Evolutionary conservation across 352 stramenopile genomes (phyloP).

Genomic region (Pythium apleroticum): DNA sequence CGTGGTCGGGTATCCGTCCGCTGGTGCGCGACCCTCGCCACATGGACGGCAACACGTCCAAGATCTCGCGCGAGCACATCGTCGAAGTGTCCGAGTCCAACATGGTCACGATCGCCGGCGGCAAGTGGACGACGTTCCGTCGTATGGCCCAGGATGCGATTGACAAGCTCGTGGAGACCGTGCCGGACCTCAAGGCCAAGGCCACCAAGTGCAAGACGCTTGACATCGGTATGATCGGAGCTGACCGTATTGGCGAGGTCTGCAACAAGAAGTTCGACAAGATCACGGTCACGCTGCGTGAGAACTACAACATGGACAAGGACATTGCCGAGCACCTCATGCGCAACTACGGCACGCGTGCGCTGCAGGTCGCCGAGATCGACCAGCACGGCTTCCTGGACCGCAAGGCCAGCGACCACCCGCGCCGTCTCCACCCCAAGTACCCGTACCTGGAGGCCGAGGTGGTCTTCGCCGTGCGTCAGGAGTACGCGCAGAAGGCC

Average conservation of each 20-base stretch:
- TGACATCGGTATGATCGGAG: conserved; percentile 84
- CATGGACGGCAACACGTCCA: conserved; percentile 74
- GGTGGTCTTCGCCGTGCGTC: conserved; percentile 90
- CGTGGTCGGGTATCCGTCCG: conserved; percentile 95
- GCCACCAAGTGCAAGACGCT: conserved; percentile 72
- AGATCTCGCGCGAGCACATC: conserved; percentile 94
- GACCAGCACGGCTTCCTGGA: conserved; percentile 81
- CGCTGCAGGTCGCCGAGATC: conserved; percentile 94
- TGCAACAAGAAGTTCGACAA: conserved; percentile 97
- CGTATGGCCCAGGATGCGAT: conserved; percentile 96
- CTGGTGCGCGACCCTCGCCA: conserved; percentile 91
- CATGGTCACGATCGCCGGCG: conserved; percentile 94
- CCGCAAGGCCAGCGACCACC: conserved; percentile 82
- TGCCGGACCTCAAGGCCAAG: conserved; percentile 78
- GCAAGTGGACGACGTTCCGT: conserved; percentile 97
- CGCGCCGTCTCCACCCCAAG: conserved; percentile 89
- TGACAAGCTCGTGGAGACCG: conserved; percentile 83
- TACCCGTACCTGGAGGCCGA: conserved; percentile 96
- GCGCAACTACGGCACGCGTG: conserved; percentile 95
- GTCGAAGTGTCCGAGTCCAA: conserved; percentile 90
- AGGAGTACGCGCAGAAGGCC: conserved; percentile 94
- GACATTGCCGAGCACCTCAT: conserved; percentile 95
- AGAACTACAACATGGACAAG: conserved; percentile 93
- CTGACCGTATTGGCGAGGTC: conserved; percentile 91
- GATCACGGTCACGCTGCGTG: conserved; percentile 91